Evolutionary conservation across 2,329 filamentous ascomycete genomes (phyloP), one percentile per base, ranked within the genome.

Genomic region (Fusarium beomiforme): DNA sequence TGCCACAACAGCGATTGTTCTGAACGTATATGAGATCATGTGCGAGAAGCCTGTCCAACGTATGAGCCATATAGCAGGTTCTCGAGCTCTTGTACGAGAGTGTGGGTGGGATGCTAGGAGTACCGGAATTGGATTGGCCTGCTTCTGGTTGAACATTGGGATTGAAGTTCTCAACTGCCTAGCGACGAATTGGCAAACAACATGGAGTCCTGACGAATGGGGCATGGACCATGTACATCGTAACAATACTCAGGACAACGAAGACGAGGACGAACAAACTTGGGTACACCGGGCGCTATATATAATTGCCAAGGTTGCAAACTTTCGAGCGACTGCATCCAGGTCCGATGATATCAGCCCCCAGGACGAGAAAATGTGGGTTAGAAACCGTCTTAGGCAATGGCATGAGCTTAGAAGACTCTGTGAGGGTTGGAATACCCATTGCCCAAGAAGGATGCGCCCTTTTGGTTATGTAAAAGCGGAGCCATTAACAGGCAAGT

Each of bases 21-120:
- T 98, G 34, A 95, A 97, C 74, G 92, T 97, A 6, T 98, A 97
- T 81, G 94, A 98, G 80, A 91, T 95, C 74, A 97, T 98, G 93
- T 94, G 90, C 51, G 92, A 95, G 77, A 89, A 89, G 72, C 90
- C 92, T 8, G 85, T 91, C 39, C 90, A 94, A 74, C 88, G 92
- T n/a, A 95, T 96, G 91, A 95, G 93, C 73, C 95, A 97, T 77
- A 95, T 95, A 72, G 91, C 92, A 1, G 94, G 94, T 8, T 93
- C 94, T 13, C 88, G 94, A 57, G 93, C 93, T 3, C 84, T 97
- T 53, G 95, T 98, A 75, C 93, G 94, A 67, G 94, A 97, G 78
- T 97, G 94, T 76, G 90, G 91, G 8, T 98, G 95, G 95, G 92
- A 93, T 75, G 93, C 93, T 1, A 89, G 86, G 68, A 92, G 92